A percentile compares a stretch with the other conserved stretches of the same genome.
Evolutionary conservation across 2,329 filamentous ascomycete genomes (phyloP).

Genomic region (Elsinoe perseae): DNA sequence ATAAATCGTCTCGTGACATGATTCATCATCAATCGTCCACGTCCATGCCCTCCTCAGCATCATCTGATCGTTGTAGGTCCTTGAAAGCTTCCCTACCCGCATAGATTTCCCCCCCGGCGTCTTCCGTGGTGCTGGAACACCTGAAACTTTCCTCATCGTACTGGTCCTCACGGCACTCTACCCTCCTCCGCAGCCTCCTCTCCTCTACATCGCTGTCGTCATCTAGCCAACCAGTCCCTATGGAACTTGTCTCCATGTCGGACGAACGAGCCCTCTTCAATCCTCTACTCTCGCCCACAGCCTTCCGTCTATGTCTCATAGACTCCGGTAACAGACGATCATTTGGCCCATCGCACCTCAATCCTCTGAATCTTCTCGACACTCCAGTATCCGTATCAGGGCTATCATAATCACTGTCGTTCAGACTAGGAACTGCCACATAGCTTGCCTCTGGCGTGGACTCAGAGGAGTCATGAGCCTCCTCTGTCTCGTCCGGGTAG

Average conservation of each 20-base stretch:
- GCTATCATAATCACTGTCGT: not conserved
- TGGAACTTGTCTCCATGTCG: not conserved
- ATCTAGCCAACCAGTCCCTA: constrained; percentile 12
- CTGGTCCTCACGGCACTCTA: not conserved
- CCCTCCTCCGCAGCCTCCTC: not conserved
- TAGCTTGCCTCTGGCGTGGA: not conserved
- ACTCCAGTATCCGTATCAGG: not conserved
- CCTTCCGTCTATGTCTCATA: not conserved
- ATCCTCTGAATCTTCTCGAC: not conserved
- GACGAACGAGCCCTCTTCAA: not conserved
- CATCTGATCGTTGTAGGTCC: not conserved
- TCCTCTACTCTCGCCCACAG: not conserved
- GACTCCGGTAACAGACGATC: not conserved
- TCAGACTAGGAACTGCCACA: not conserved
- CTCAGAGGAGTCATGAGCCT: constrained; percentile 22
- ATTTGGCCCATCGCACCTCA: not conserved
- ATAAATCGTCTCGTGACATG: not conserved
- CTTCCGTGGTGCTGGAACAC: too few species aligned
- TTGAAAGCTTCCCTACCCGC: not conserved
- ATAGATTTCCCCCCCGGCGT: not conserved
- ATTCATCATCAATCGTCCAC: not conserved
- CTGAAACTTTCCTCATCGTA: not conserved
- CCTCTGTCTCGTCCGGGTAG: constrained; percentile 38
- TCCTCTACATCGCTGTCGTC: constrained; percentile 20
- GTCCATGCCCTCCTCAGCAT: not conserved